Percentiles rank a stretch among this genome's conserved stretches.
Conservation (phyloP, 768 basidiomycete genomes). For the Mycena galericulata region DNA sequence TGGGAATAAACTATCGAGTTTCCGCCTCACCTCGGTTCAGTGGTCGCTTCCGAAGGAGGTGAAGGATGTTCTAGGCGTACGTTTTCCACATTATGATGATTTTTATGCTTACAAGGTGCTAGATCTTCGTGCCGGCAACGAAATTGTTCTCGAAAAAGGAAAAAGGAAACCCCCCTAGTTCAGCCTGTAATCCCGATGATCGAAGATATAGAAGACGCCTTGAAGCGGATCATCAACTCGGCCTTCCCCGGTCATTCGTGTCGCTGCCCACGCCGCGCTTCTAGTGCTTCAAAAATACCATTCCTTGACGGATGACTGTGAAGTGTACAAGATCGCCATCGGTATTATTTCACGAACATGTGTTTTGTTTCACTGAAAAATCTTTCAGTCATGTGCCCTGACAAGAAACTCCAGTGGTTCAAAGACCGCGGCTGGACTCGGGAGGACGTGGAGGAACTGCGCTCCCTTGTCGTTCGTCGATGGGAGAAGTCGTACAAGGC, state of each 20-base stretch:
- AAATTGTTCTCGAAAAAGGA: constrained; percentile 41
- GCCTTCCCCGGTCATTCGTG: constrained; percentile 17
- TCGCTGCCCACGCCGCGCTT: constrained; percentile 24
- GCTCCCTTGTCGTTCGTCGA: constrained; percentile 15
- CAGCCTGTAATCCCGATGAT: constrained; percentile 38
- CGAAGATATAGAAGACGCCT: constrained; percentile 27
- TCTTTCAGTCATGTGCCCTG: constrained; percentile 41
- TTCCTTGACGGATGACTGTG: constrained; percentile 38
- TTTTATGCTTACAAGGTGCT: neutral
- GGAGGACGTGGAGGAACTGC: neutral
- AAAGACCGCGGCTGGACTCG: constrained; percentile 14
- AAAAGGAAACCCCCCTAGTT: constrained; percentile 35
- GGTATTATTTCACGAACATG: too few species aligned
- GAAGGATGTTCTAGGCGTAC: too few species aligned
- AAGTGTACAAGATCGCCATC: constrained; percentile 39
- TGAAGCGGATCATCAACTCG: constrained; percentile 20
- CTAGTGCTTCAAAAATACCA: constrained; percentile 38
- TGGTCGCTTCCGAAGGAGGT: too few species aligned
- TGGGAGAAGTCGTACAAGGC: neutral
- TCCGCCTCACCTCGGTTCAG: too few species aligned
- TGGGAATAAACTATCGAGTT: too few species aligned
- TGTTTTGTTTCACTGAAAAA: too few species aligned
- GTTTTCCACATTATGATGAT: neutral
- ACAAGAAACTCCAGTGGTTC: constrained; percentile 39
- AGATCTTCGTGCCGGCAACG: constrained; percentile 42